Evolutionary conservation across 2,329 filamentous ascomycete species (phyloP).

Genomic region (Microdochium trichocladiopsis): DNA sequence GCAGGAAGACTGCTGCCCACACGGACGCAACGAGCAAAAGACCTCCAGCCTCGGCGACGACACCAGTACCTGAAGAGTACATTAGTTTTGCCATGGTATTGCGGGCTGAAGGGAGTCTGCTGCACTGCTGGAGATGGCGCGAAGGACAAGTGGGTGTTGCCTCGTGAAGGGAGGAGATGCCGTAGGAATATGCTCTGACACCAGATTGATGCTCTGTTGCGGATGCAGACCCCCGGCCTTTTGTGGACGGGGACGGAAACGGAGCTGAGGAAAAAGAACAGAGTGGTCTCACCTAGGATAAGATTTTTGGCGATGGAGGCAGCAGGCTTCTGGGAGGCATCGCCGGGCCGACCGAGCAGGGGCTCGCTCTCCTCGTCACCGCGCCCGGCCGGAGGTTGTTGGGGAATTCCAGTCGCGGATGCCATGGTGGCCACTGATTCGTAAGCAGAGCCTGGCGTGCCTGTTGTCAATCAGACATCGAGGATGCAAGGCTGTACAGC

Average conservation of each 20-base stretch:
- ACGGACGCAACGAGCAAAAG: slow-evolving; percentile 69
- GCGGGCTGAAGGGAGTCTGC: not conserved
- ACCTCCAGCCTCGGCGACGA: slow-evolving; percentile 72
- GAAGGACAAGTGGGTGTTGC: too few species aligned
- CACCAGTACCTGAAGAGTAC: slow-evolving; percentile 60
- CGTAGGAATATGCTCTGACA: not conserved
- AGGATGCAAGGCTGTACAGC: too few species aligned
- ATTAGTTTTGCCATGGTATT: slow-evolving; percentile 21
- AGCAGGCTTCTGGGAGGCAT: slow-evolving; percentile 62
- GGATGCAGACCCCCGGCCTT: not conserved
- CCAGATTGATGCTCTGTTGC: not conserved
- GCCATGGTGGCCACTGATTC: slow-evolving; percentile 44
- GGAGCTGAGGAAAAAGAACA: not conserved
- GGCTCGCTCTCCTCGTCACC: slow-evolving; percentile 54
- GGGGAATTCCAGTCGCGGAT: slow-evolving; percentile 60
- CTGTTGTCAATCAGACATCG: not conserved
- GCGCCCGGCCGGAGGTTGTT: slow-evolving; percentile 31
- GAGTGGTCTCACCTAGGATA: slow-evolving; percentile 53
- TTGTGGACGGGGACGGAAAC: not conserved
- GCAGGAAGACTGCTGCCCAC: slow-evolving; percentile 70
- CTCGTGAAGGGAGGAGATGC: too few species aligned
- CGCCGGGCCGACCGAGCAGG: slow-evolving; percentile 63
- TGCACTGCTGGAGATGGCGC: not conserved
- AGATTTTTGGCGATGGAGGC: slow-evolving; percentile 64
- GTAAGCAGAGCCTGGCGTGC: slow-evolving; percentile 5